Conservation (phyloP, 169 alveolate genomes). For the Plasmodium sp. region DNA sequence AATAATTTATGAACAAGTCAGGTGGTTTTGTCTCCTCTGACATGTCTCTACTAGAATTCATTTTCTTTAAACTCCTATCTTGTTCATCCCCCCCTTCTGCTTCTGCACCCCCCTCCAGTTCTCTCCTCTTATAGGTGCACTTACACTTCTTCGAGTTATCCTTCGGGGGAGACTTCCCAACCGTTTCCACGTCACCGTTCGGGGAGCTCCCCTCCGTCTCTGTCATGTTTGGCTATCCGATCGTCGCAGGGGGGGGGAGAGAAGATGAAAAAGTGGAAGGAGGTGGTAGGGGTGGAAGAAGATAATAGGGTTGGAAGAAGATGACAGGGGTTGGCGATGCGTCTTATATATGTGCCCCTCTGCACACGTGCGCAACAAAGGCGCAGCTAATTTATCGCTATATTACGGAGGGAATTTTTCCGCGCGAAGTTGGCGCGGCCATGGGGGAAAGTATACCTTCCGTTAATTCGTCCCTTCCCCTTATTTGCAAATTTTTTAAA, state of each 20-base stretch:
- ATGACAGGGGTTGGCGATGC: background rate
- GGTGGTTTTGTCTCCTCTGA: constrained; percentile 2
- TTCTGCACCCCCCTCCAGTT: background rate
- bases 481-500: background rate
- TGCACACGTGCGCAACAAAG: background rate
- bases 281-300: background rate
- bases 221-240: background rate
- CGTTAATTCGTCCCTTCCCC: background rate
- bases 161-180: background rate
- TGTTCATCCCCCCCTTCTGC: constrained; percentile 11
- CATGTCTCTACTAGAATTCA: background rate
- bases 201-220: background rate
- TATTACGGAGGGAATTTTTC: background rate
- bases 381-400: background rate
- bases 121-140: constrained; percentile 14
- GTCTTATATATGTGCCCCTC: background rate
- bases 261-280: background rate
- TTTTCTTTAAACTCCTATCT: constrained; percentile 14
- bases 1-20: constrained; percentile 36
- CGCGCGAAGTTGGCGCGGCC: background rate
- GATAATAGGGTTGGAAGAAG: background rate
- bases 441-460: background rate
- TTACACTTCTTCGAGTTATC: background rate
- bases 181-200: background rate
- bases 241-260: background rate